phyloP scores from a whole-genome alignment of 1,284 basidiomycete genomes.

The Gymnopus androsaceus region DNA sequence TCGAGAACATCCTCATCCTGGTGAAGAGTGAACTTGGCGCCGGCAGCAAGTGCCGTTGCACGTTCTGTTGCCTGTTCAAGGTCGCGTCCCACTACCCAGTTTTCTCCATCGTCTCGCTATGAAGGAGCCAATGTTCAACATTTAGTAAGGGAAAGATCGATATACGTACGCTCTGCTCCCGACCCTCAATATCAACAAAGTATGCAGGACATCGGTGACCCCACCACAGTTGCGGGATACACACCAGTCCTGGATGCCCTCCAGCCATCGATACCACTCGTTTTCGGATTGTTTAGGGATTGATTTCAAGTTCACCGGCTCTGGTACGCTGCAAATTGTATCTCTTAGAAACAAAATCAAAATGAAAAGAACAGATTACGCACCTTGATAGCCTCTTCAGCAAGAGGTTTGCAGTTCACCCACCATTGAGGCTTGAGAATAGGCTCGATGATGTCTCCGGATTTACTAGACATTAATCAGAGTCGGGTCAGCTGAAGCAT shows the following conservation, averaged over 20 bases:
- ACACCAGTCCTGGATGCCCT: slow-evolving; percentile 98
- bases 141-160: background rate
- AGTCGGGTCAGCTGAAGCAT: background rate
- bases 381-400: slow-evolving; percentile 88
- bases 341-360: background rate
- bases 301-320: slow-evolving; percentile 83
- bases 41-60: slow-evolving; percentile 74
- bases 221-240: slow-evolving; percentile 99
- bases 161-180: slow-evolving; percentile 77
- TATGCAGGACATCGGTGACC: slow-evolving; percentile 97
- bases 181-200: slow-evolving; percentile 86
- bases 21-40: slow-evolving; percentile 75
- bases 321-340: slow-evolving; percentile 67
- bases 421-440: slow-evolving; percentile 99
- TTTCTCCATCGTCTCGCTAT: slow-evolving; percentile 69
- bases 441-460: slow-evolving; percentile 95
- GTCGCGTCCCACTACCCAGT: slow-evolving; percentile 91
- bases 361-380: background rate
- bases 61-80: slow-evolving; percentile 80
- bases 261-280: slow-evolving; percentile 98
- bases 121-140: background rate
- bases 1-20: slow-evolving; percentile 99
- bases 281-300: slow-evolving; percentile 85
- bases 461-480: slow-evolving; percentile 63
- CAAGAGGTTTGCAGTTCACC: slow-evolving; percentile 92